Conservation (phyloP, 2,329 filamentous ascomycete genomes). For the Hymenoscyphus fraxineus region DNA sequence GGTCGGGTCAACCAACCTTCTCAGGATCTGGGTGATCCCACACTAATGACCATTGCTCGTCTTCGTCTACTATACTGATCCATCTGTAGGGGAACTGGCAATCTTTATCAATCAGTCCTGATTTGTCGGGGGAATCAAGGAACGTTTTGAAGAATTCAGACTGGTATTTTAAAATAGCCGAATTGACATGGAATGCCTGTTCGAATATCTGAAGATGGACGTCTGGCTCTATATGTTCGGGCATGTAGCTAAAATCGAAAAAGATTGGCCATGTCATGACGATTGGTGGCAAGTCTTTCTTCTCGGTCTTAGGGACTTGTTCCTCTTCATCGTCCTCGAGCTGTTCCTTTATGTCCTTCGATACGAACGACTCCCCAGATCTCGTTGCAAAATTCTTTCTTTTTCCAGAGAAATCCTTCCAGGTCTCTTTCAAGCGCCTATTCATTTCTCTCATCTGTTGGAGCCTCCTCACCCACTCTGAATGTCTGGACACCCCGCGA, state of each 20-base stretch:
- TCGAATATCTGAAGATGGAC: conserved; percentile 5
- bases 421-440: too few species aligned
- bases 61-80: conserved; percentile 3
- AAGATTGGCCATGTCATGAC: background rate
- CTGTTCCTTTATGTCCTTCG: too few species aligned
- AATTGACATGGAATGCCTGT: conserved; percentile 7
- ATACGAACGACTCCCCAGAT: too few species aligned
- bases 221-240: background rate
- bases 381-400: too few species aligned
- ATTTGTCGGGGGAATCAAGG: conserved; percentile 10
- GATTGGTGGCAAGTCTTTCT: background rate
- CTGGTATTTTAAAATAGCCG: conserved; percentile 1
- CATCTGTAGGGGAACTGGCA: conserved; percentile 5
- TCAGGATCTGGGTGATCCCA: background rate
- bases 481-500: too few species aligned
- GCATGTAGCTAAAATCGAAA: background rate
- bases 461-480: too few species aligned
- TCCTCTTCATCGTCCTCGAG: background rate
- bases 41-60: background rate
- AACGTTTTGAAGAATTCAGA: conserved; percentile 8
- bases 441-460: too few species aligned
- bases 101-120: background rate
- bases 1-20: background rate
- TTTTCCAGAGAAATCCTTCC: too few species aligned
- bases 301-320: background rate